phyloP scores from a whole-genome alignment of 257 asterid genomes.

The Solanum bukasovii region DNA sequence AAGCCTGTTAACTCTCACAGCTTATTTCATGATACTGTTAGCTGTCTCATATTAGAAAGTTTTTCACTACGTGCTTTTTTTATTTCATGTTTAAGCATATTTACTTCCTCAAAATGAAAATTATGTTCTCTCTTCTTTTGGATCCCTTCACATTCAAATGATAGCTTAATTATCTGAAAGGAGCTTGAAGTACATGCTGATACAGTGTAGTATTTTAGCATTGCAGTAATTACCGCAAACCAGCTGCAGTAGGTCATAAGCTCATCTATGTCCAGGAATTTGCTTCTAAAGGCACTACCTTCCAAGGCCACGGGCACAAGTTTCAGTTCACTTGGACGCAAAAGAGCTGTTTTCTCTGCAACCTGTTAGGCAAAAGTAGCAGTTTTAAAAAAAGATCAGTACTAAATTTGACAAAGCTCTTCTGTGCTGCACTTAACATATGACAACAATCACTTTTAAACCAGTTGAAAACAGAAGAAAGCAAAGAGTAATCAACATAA shows the following conservation, averaged over 20 bases:
- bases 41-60: neutral
- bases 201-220: neutral
- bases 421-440: neutral
- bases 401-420: neutral
- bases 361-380: slow-evolving; percentile 38
- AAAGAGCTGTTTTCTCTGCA: slow-evolving; percentile 92
- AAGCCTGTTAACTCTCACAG: neutral
- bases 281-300: slow-evolving; percentile 86
- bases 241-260: slow-evolving; percentile 98
- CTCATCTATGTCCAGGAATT: slow-evolving; percentile 83
- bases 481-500: neutral
- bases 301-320: slow-evolving; percentile 81
- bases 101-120: neutral
- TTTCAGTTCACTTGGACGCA: slow-evolving; percentile 83
- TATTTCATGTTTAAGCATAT: neutral
- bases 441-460: neutral
- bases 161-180: neutral
- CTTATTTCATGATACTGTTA: neutral
- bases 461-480: neutral
- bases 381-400: neutral
- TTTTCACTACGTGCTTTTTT: neutral
- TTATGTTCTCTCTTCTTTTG: neutral
- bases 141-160: neutral
- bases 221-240: slow-evolving; percentile 74
- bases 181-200: neutral